A percentile compares a stretch with the other conserved stretches of the same genome.
phyloP scores from a whole-genome alignment of 164 flowering plant species.

The Buxus sempervirens region DNA sequence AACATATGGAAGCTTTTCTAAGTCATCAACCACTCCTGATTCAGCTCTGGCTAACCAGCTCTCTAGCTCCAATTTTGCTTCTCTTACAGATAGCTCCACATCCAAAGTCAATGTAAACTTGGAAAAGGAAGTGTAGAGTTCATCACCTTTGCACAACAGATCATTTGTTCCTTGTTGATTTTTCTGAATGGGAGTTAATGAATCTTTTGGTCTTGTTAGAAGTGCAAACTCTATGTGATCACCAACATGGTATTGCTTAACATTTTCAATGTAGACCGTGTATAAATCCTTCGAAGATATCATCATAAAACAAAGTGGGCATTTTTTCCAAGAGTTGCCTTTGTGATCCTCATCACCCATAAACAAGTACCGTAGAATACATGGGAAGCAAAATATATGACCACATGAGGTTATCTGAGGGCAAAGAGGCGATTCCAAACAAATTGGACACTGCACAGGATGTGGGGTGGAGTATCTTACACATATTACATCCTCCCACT shows the following conservation, averaged over 20 bases:
- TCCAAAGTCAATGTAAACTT: slow-evolving; percentile 79
- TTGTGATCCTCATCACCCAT: slow-evolving; percentile 68
- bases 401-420: slow-evolving; percentile 99
- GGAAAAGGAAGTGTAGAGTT: slow-evolving; percentile 50
- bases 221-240: slow-evolving; percentile 70
- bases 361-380: slow-evolving; percentile 73
- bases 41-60: slow-evolving; percentile 88
- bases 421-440: slow-evolving; percentile 83
- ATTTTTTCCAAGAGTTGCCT: slow-evolving; percentile 74
- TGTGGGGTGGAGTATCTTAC: slow-evolving; percentile 66
- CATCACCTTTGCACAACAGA: slow-evolving; percentile 11
- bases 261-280: slow-evolving; percentile 73
- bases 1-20: slow-evolving; percentile 90
- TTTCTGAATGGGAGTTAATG: slow-evolving; percentile 49
- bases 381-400: slow-evolving; percentile 94
- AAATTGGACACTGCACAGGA: slow-evolving; percentile 87
- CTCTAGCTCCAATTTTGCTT: slow-evolving; percentile 74
- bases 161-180: slow-evolving; percentile 24
- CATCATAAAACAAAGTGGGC: slow-evolving; percentile 90
- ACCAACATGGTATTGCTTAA: slow-evolving; percentile 55
- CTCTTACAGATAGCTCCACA: slow-evolving; percentile 73
- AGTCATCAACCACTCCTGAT: slow-evolving; percentile 84
- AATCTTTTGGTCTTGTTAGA: slow-evolving; percentile 68
- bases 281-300: slow-evolving; percentile 79
- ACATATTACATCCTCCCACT: slow-evolving; percentile 93